These are phyloP conservation scores for Trichoderma simmonsii DNA, from an alignment of 2,329 filamentous ascomycete genomes.

Conservation along the genomic window DNA sequence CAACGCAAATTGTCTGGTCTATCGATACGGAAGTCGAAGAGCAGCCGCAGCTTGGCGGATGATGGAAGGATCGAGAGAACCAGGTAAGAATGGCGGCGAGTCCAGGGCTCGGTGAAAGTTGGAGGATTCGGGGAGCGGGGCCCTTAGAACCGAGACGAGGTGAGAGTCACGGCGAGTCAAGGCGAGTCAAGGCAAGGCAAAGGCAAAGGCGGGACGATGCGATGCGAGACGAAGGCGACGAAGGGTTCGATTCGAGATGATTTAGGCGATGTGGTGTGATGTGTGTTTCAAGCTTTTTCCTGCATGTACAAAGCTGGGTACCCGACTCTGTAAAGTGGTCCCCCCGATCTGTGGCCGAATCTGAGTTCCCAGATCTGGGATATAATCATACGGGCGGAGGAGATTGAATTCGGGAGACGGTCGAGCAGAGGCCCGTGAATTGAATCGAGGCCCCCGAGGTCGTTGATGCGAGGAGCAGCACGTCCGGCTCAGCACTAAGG, in stretches of 20 bases:
- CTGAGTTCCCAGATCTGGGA: neutral
- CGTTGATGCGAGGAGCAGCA: neutral
- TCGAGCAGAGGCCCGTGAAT: neutral
- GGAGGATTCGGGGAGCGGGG: conserved; percentile 2
- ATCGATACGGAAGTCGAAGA: neutral
- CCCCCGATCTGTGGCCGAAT: neutral
- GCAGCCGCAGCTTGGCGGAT: neutral
- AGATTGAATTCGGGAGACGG: neutral
- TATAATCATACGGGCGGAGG: neutral
- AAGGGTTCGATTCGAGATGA: neutral
- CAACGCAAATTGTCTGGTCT: neutral
- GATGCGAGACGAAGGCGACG: neutral
- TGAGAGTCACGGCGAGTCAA: neutral
- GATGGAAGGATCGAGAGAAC: neutral
- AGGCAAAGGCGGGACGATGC: neutral
- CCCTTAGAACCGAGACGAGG: conserved; percentile 1
- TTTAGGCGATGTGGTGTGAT: neutral
- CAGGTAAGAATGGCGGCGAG: neutral
- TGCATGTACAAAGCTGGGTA: neutral
- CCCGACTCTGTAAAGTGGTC: conserved; percentile 2
- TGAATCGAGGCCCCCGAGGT: neutral
- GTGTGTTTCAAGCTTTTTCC: neutral
- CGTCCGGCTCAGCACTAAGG: neutral
- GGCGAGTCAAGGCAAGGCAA: neutral
- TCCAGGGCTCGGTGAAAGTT: neutral